Percentiles rank a stretch among this genome's conserved stretches.
These are phyloP conservation scores for Claviceps lovelessii DNA, from an alignment of 2,329 filamentous ascomycete species.

Conservation along the genomic window DNA sequence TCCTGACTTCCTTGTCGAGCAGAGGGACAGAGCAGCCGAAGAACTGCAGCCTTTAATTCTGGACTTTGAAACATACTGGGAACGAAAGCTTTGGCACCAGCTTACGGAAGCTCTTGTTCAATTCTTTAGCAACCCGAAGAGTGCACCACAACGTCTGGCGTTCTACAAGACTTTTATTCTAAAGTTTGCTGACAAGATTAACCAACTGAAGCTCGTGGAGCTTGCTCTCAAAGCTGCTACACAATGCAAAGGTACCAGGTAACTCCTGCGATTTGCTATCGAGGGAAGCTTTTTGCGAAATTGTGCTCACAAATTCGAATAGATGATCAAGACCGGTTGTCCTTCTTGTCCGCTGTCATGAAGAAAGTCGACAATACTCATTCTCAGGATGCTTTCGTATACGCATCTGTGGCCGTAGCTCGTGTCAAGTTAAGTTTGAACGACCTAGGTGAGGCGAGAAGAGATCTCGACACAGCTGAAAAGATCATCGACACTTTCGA, in stretches of 20 bases:
- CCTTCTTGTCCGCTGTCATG: conserved; percentile 70
- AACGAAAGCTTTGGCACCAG: conserved; percentile 98
- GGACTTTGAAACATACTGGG: conserved; percentile 92
- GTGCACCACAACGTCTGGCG: conserved; percentile 67
- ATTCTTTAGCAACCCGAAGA: conserved; percentile 75
- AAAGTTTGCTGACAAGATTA: conserved; percentile 96
- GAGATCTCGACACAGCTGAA: conserved; percentile 77
- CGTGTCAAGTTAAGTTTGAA: conserved; percentile 70
- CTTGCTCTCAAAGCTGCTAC: conserved; percentile 76
- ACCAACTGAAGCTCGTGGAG: conserved; percentile 91
- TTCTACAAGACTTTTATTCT: conserved; percentile 93
- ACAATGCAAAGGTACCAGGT: conserved; percentile 57
- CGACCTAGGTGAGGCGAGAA: conserved; percentile 68
- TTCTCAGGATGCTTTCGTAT: conserved; percentile 91
- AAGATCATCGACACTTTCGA: conserved; percentile 82
- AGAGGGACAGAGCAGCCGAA: conserved; percentile 75
- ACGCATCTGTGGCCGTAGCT: conserved; percentile 80
- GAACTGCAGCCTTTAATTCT: conserved; percentile 80
- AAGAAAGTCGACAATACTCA: conserved; percentile 82
- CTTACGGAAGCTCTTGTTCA: conserved; percentile 77
- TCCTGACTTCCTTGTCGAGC: conserved; percentile 78
- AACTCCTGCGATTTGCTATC: not conserved
- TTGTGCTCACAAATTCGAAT: conserved; percentile 4
- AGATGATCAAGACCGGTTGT: conserved; percentile 79
- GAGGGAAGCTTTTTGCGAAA: not conserved